A percentile compares a stretch with the other conserved stretches of the same genome.
These are phyloP conservation scores for Saccharomyces hybrid DNA, from an alignment of 1,139 yeast species.

Conservation along the genomic window DNA sequence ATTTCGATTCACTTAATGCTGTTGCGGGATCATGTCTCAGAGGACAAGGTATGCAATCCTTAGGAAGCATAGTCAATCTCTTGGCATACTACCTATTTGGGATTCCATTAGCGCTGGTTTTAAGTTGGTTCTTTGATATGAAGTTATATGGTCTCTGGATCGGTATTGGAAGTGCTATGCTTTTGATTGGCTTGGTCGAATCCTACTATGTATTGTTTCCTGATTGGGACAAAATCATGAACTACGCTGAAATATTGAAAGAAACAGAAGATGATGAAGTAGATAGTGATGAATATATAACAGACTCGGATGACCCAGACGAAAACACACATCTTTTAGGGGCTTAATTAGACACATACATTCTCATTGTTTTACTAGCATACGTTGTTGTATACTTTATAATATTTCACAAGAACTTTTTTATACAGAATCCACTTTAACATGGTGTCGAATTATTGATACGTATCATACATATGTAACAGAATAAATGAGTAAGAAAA, in stretches of 20 bases:
- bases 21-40: constrained; percentile 79
- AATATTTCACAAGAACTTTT: not conserved
- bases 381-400: not conserved
- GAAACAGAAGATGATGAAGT: constrained; percentile 32
- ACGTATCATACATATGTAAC: not conserved
- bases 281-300: constrained; percentile 20
- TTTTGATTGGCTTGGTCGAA: constrained; percentile 60
- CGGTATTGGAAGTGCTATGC: constrained; percentile 76
- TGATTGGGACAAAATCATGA: constrained; percentile 47
- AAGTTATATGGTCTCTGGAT: constrained; percentile 74
- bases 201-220: constrained; percentile 42
- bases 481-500: not conserved
- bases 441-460: not conserved
- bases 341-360: not conserved
- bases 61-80: constrained; percentile 75
- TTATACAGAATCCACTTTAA: not conserved
- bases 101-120: constrained; percentile 59
- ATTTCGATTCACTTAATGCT: constrained; percentile 76
- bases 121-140: constrained; percentile 50
- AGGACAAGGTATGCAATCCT: constrained; percentile 79
- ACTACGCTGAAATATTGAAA: constrained; percentile 39
- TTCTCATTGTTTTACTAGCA: not conserved
- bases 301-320: constrained; percentile 23
- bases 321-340: constrained; percentile 11
- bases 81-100: constrained; percentile 68